Conservation (phyloP, 2,329 filamentous ascomycete species). For the Scedosporium boydii region DNA sequence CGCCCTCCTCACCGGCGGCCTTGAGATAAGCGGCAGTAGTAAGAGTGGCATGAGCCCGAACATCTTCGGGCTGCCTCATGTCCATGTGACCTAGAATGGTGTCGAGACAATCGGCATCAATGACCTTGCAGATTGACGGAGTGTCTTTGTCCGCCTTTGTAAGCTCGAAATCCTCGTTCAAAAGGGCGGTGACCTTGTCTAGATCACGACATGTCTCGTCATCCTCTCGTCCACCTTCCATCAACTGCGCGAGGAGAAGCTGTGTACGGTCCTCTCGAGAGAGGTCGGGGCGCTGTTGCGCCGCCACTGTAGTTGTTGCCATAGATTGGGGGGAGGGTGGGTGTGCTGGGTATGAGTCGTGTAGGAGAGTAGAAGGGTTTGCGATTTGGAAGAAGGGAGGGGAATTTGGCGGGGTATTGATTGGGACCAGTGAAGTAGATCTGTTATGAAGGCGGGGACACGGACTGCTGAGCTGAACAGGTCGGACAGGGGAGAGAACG, state of each 20-base stretch:
- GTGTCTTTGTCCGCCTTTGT: conserved; percentile 30
- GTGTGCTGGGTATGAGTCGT: neutral
- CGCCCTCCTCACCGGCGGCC: conserved; percentile 61
- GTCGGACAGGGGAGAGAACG: neutral
- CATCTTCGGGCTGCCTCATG: conserved; percentile 62
- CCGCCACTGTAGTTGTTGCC: conserved; percentile 23
- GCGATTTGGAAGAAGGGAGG: neutral
- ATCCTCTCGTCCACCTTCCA: conserved; percentile 83
- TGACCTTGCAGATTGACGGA: conserved; percentile 46
- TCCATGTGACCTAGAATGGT: conserved; percentile 82
- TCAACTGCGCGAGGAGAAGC: conserved; percentile 75
- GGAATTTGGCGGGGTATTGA: neutral
- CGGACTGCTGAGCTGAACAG: neutral
- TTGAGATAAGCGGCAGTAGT: conserved; percentile 78
- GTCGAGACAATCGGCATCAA: conserved; percentile 70
- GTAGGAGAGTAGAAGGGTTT: neutral
- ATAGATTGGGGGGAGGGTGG: conserved; percentile 14
- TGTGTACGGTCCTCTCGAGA: conserved; percentile 53
- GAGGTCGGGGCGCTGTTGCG: conserved; percentile 20
- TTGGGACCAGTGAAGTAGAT: neutral
- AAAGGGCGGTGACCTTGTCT: conserved; percentile 48
- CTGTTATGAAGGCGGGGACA: neutral
- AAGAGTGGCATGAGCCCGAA: conserved; percentile 74
- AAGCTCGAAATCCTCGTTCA: conserved; percentile 43
- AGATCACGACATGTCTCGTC: conserved; percentile 55